Percentiles rank a stretch among this genome's conserved stretches.
Evolutionary conservation across 176 grass and related monocot genomes (phyloP).

Genomic region (Juncus effusus): DNA sequence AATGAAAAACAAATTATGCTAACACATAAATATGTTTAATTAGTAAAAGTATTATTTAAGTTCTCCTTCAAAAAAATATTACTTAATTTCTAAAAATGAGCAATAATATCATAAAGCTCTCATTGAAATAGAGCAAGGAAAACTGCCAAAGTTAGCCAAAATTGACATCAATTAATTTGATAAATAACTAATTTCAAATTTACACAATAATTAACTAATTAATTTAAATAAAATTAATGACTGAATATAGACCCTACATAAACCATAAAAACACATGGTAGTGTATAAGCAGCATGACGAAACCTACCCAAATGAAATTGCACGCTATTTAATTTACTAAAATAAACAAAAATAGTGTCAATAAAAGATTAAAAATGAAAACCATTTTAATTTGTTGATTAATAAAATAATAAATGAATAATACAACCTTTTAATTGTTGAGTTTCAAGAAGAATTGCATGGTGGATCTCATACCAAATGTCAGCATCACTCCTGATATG

Average conservation of each 20-base stretch:
- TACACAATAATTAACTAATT: conserved; percentile 17
- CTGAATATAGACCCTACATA: conserved; percentile 59
- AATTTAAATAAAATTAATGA: neutral
- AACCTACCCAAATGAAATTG: conserved; percentile 89
- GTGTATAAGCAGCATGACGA: conserved; percentile 78
- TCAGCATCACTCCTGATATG: conserved; percentile 86
- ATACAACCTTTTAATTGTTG: conserved; percentile 89
- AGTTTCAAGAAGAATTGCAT: conserved; percentile 97
- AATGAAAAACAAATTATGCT: no score
- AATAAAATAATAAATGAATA: neutral
- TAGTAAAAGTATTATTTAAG: no score
- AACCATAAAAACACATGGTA: conserved; percentile 88
- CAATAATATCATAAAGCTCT: no score
- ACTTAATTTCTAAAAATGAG: no score
- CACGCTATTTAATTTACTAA: conserved; percentile 57
- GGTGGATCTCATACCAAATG: conserved; percentile 92
- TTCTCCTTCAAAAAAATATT: no score
- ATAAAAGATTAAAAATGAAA: neutral
- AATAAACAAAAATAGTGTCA: conserved; percentile 8
- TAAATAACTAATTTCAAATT: neutral
- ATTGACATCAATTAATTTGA: conserved; percentile 46
- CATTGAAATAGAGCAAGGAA: conserved; percentile 32
- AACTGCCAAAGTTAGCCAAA: conserved; percentile 84
- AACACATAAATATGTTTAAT: no score
- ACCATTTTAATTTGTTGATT: neutral